Conservation (phyloP, 495 filamentous ascomycete species). For the Margaritispora aquatica region DNA sequence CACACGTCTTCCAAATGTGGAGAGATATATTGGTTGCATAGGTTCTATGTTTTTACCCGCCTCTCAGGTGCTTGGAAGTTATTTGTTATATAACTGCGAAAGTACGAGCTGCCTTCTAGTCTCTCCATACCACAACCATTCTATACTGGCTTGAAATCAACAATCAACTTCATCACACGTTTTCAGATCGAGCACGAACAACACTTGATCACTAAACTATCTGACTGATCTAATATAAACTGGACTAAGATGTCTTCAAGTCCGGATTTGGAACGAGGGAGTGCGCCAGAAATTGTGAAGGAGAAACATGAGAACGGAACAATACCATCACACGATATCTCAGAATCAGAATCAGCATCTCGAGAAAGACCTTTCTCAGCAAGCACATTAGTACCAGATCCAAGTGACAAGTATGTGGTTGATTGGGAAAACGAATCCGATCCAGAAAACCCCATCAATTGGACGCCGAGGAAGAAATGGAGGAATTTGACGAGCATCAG, state of each 20-base stretch:
- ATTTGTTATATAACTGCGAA: background rate
- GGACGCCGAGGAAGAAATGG: constrained; percentile 1
- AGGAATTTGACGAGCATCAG: constrained; percentile 1
- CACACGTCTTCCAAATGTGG: background rate
- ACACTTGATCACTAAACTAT: background rate
- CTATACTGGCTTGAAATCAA: background rate
- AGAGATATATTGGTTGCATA: background rate
- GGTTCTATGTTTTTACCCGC: background rate
- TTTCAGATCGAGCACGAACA: background rate
- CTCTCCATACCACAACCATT: background rate
- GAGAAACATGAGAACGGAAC: no score
- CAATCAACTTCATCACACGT: background rate
- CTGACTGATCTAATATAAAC: background rate
- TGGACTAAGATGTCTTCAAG: background rate
- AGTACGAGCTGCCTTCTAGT: background rate
- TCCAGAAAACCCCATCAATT: constrained; percentile 2
- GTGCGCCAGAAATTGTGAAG: background rate
- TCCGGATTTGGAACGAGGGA: background rate
- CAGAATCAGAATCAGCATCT: background rate
- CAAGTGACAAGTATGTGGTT: background rate
- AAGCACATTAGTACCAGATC: background rate
- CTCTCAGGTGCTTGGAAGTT: background rate
- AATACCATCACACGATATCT: background rate
- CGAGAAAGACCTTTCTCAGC: background rate
- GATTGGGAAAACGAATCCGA: background rate